phyloP scores from a whole-genome alignment of 202 grass and related monocot genomes.

The Brachypodium distachyon region DNA sequence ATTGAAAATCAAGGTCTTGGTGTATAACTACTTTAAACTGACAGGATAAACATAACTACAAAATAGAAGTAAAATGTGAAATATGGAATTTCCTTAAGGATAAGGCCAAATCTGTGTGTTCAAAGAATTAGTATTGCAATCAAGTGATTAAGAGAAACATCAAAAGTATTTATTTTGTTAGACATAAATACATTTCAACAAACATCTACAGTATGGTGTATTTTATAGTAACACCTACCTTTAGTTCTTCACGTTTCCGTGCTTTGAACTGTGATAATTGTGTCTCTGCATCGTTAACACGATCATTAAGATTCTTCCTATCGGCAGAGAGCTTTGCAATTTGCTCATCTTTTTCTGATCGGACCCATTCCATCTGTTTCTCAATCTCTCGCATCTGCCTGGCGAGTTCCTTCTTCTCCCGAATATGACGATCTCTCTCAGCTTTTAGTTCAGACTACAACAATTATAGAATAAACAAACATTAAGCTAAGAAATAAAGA shows the following conservation, averaged over 20 bases:
- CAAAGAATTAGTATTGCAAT: conserved; percentile 5
- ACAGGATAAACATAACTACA: background rate
- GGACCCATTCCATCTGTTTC: conserved; percentile 92
- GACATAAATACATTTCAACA: background rate
- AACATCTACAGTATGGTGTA: background rate
- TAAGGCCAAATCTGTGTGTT: background rate
- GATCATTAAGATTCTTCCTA: conserved; percentile 62
- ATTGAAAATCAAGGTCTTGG: background rate
- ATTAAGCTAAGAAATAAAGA: conserved; percentile 28
- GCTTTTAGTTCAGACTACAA: conserved; percentile 79
- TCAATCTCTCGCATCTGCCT: conserved; percentile 66
- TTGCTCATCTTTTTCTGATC: conserved; percentile 91
- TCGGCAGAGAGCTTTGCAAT: conserved; percentile 67
- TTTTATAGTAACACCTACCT: conserved; percentile 43
- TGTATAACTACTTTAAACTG: background rate
- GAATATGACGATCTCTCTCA: conserved; percentile 53
- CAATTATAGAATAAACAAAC: conserved; percentile 26
- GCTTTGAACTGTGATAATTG: conserved; percentile 71
- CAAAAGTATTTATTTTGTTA: conserved; percentile 5
- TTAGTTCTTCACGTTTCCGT: conserved; percentile 73
- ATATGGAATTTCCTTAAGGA: background rate
- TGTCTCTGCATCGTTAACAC: conserved; percentile 72
- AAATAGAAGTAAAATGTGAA: background rate
- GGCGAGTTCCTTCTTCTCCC: conserved; percentile 60
- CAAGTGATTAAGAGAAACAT: conserved; percentile 5